phyloP scores from a whole-genome alignment of 768 basidiomycete species.

The Chalciporus sphaerocephalus region DNA sequence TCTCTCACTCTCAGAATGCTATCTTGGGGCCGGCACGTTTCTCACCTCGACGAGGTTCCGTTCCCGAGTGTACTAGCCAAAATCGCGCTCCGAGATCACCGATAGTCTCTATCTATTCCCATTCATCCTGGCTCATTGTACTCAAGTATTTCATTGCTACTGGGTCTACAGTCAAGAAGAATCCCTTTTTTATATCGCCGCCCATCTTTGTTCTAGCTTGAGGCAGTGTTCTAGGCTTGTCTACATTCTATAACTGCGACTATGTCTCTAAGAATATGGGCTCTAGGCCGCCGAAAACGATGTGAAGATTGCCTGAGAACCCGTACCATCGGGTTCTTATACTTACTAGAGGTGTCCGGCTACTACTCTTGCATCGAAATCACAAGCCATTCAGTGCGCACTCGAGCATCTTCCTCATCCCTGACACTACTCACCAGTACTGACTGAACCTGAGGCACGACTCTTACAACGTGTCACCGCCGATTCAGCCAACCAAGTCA shows the following conservation, averaged over 20 bases:
- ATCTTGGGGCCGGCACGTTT: conserved; percentile 5
- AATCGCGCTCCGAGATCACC: conserved; percentile 16
- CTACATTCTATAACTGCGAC: neutral
- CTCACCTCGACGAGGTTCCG: conserved; percentile 14
- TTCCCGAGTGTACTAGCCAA: conserved; percentile 9
- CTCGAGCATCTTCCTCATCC: no score
- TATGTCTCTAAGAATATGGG: neutral
- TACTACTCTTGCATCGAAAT: conserved; percentile 8
- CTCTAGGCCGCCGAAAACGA: conserved; percentile 8
- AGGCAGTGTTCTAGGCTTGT: neutral
- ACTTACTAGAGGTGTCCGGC: neutral
- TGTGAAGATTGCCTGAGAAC: conserved; percentile 9
- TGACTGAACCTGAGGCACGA: no score
- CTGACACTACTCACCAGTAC: no score
- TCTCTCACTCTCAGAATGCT: conserved; percentile 3
- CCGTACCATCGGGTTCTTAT: neutral
- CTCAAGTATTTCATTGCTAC: neutral
- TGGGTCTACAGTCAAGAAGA: neutral
- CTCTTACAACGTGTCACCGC: no score
- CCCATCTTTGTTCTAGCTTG: neutral
- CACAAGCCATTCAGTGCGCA: conserved; percentile 8
- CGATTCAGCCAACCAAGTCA: no score
- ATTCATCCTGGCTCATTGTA: conserved; percentile 15
- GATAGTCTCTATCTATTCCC: conserved; percentile 5
- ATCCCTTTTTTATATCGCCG: neutral